phyloP scores from a whole-genome alignment of 352 stramenopile species.

The Phytophthora palmivora region DNA sequence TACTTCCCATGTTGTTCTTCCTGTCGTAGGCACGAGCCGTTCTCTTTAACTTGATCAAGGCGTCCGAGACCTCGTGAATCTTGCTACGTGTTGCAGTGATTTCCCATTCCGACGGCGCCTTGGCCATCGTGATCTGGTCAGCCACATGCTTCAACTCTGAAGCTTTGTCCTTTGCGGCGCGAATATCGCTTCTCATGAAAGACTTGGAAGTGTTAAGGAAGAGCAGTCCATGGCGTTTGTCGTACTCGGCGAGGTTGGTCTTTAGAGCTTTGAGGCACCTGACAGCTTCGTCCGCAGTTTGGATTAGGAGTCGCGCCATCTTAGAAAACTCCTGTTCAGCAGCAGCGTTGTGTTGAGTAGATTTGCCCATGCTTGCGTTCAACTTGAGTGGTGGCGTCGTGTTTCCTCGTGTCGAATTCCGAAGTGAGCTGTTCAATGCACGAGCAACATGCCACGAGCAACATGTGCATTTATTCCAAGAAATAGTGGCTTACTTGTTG shows the following conservation, averaged over 20 bases:
- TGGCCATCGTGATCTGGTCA: conserved; percentile 25
- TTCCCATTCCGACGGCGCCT: conserved; percentile 20
- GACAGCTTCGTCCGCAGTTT: conserved; percentile 22
- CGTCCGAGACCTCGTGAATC: conserved; percentile 14
- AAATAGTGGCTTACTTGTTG: no score
- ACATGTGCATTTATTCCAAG: no score
- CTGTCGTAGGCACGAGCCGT: conserved; percentile 27
- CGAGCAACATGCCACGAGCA: no score
- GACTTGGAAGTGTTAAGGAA: conserved; percentile 36
- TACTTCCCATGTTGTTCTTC: conserved; percentile 14
- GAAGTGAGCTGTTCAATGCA: conserved; percentile 27
- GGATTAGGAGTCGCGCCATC: conserved; percentile 20
- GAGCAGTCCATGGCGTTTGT: conserved; percentile 26
- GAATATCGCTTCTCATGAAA: conserved; percentile 31
- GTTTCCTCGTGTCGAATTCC: conserved; percentile 1
- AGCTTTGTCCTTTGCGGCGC: conserved; percentile 25
- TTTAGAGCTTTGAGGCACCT: conserved; percentile 26
- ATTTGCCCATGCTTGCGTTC: conserved; percentile 28
- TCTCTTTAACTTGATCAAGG: conserved; percentile 23
- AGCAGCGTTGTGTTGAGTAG: conserved; percentile 6
- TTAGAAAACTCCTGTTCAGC: conserved; percentile 25
- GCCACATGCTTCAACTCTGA: conserved; percentile 23
- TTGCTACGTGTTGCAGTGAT: conserved; percentile 22
- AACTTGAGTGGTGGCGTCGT: background rate
- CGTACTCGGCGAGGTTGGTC: conserved; percentile 29